A percentile compares a stretch with the other conserved stretches of the same genome.
Conservation (phyloP, 805 yeast genomes). For the Yamadazyma phyllophila region DNA sequence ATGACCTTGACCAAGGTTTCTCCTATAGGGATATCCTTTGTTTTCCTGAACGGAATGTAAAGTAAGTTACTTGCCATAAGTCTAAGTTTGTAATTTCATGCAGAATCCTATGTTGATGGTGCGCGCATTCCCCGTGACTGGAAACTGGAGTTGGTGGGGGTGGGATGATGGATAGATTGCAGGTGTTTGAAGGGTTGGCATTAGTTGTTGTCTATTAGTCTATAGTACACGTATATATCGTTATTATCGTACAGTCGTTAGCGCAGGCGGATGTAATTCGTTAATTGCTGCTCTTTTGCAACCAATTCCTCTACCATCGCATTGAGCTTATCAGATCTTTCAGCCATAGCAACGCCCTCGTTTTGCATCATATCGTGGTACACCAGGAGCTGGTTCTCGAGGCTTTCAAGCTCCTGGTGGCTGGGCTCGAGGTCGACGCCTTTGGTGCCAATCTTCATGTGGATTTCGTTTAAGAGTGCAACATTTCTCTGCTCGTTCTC, state of each 20-base stretch:
- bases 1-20: slow-evolving; percentile 43
- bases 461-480: background rate
- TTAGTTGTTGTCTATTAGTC: too few relatives aligned
- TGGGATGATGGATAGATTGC: too few relatives aligned
- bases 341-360: slow-evolving; percentile 10
- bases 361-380: background rate
- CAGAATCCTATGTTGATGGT: too few relatives aligned
- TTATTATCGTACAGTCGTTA: background rate
- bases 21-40: slow-evolving; percentile 42
- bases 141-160: too few relatives aligned
- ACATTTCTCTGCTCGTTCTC: background rate
- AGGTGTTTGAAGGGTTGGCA: too few relatives aligned
- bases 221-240: background rate
- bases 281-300: slow-evolving; percentile 14
- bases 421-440: too few relatives aligned
- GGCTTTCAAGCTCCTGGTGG: background rate
- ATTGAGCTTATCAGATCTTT: slow-evolving; percentile 18
- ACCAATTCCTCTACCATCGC: slow-evolving; percentile 22
- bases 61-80: slow-evolving; percentile 37
- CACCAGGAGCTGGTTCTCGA: background rate
- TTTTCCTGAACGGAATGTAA: slow-evolving; percentile 50
- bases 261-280: slow-evolving; percentile 2
- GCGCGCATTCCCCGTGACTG: too few relatives aligned
- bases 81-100: background rate
- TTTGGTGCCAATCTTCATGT: background rate